Conservation (phyloP, 192 early-diverging fungal species). For the Coemansia furcata region DNA sequence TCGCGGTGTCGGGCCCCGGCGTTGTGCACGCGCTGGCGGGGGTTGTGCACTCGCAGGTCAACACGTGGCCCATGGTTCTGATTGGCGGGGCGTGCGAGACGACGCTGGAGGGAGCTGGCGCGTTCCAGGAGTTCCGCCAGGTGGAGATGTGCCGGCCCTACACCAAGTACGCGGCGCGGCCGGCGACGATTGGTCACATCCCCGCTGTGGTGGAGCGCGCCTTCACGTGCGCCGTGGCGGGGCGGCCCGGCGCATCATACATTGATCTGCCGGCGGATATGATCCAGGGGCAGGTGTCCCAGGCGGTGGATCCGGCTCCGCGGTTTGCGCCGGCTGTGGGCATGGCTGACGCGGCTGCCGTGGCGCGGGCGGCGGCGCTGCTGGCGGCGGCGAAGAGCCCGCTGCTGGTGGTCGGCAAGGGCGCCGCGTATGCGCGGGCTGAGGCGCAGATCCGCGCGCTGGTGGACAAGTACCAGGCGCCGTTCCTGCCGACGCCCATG, state of each 20-base stretch:
- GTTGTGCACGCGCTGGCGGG: conserved; percentile 72
- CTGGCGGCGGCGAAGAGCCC: conserved; percentile 56
- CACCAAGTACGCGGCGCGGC: conserved; percentile 59
- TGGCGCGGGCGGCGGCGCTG: conserved; percentile 46
- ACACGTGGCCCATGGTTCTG: conserved; percentile 69
- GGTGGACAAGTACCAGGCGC: conserved; percentile 57
- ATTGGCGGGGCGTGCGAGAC: conserved; percentile 62
- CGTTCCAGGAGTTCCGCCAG: conserved; percentile 72
- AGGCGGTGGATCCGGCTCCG: not conserved
- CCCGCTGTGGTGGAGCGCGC: conserved; percentile 58
- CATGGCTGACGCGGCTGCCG: conserved; percentile 53
- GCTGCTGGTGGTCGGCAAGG: conserved; percentile 72
- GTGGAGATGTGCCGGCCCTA: conserved; percentile 62
- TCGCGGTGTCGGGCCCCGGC: conserved; percentile 70
- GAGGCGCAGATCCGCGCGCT: conserved; percentile 58
- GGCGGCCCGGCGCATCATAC: conserved; percentile 66
- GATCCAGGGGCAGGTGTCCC: conserved; percentile 54
- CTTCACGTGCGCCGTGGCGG: conserved; percentile 51
- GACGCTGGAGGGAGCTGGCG: conserved; percentile 57
- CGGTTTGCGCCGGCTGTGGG: conserved; percentile 19
- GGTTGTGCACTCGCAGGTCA: conserved; percentile 65
- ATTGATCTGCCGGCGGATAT: conserved; percentile 68
- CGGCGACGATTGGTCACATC: conserved; percentile 50
- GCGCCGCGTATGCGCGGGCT: conserved; percentile 66
- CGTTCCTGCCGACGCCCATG: conserved; percentile 73